Evolutionary conservation across 1,139 yeast genomes (phyloP).

Genomic region (Magnusiomyces paraingens): DNA sequence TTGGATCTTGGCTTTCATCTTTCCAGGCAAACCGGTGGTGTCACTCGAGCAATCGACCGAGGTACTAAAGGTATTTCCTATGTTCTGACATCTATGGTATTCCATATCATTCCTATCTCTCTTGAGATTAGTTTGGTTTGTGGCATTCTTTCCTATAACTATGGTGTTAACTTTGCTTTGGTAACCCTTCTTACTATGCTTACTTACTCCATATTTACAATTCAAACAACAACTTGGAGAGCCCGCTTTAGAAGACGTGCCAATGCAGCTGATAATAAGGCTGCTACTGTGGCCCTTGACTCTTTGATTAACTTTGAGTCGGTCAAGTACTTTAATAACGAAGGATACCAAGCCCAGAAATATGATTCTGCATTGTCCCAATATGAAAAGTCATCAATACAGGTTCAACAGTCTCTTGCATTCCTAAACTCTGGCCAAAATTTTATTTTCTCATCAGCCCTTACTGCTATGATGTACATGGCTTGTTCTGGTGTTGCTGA

Average conservation of each 20-base stretch:
- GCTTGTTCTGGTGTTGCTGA: constrained; percentile 90
- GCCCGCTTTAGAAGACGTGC: constrained; percentile 87
- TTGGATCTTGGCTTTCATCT: constrained; percentile 88
- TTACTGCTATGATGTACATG: constrained; percentile 98
- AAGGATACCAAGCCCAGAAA: constrained; percentile 66
- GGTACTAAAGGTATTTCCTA: constrained; percentile 97
- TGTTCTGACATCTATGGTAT: constrained; percentile 91
- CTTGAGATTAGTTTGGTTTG: constrained; percentile 91
- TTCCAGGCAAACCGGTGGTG: constrained; percentile 89
- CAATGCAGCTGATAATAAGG: constrained; percentile 88
- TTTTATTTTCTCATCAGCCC: constrained; percentile 80
- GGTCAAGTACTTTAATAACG: constrained; percentile 91
- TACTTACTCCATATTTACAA: constrained; percentile 79
- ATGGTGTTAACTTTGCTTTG: constrained; percentile 83
- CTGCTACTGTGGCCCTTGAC: constrained; percentile 91
- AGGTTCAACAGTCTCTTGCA: constrained; percentile 89
- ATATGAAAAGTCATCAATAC: constrained; percentile 77
- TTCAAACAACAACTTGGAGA: constrained; percentile 93
- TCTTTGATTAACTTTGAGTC: constrained; percentile 91
- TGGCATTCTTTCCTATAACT: constrained; percentile 87
- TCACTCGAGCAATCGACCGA: constrained; percentile 92
- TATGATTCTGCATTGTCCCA: constrained; percentile 69
- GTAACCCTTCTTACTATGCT: constrained; percentile 84
- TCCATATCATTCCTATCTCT: constrained; percentile 88
- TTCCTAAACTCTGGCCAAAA: constrained; percentile 90